These are phyloP conservation scores for Pseudohalonectria lignicola DNA, from an alignment of 2,329 filamentous ascomycete genomes.

Conservation along the genomic window DNA sequence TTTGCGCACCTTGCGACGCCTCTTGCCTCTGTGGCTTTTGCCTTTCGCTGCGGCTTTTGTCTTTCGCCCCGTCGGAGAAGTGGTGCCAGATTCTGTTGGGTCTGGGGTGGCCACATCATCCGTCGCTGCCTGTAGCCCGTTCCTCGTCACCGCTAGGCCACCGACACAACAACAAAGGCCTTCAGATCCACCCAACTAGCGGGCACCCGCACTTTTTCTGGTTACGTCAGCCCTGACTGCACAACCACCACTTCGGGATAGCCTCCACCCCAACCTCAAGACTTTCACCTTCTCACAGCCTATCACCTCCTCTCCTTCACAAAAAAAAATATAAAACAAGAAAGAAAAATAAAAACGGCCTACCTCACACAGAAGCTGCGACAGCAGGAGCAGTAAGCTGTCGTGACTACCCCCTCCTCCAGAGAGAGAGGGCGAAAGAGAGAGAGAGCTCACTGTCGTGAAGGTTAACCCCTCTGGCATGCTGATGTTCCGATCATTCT, in stretches of 20 bases:
- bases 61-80: not conserved
- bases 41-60: conserved; percentile 2
- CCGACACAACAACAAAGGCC: not conserved
- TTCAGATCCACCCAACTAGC: not conserved
- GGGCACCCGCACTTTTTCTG: no score
- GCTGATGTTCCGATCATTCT: conserved; percentile 54
- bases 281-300: not conserved
- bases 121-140: not conserved
- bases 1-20: not conserved
- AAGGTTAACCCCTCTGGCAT: not conserved
- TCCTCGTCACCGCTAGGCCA: not conserved
- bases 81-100: not conserved
- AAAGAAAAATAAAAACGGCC: no score
- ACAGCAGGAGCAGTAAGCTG: no score
- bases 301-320: not conserved
- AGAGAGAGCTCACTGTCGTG: no score
- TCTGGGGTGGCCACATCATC: conserved; percentile 2
- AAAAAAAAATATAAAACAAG: no score
- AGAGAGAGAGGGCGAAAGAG: no score
- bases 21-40: conserved; percentile 5
- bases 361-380: no score
- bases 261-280: not conserved
- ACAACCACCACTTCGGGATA: conserved; percentile 1
- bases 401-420: no score
- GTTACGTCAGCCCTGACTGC: conserved; percentile 11